These are phyloP conservation scores for carrot (Daucus carota) DNA, from an alignment of 129 eudicot genomes.

Conservation along the genomic window DH1_v3.0 NC_030383.2:49284001-49284500, in stretches of 20 bases:
- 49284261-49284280: background rate
- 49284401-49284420: background rate
- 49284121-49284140: no score
- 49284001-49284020: no score
- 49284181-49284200: background rate
- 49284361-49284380: background rate
- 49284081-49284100: no score
- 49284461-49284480: background rate
- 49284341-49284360: background rate
- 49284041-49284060: background rate
- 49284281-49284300: background rate
- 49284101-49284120: no score
- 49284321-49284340: background rate
- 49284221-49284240: background rate
- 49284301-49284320: background rate
- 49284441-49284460: background rate
- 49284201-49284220: background rate
- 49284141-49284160: background rate
- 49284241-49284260: background rate
- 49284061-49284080: background rate
- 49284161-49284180: background rate
- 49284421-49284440: background rate
- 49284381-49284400: background rate
- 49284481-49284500: background rate
- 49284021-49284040: no score